Evolutionary conservation across 305 asterid species (phyloP).

Genomic region (Coffea humblotiana): DNA sequence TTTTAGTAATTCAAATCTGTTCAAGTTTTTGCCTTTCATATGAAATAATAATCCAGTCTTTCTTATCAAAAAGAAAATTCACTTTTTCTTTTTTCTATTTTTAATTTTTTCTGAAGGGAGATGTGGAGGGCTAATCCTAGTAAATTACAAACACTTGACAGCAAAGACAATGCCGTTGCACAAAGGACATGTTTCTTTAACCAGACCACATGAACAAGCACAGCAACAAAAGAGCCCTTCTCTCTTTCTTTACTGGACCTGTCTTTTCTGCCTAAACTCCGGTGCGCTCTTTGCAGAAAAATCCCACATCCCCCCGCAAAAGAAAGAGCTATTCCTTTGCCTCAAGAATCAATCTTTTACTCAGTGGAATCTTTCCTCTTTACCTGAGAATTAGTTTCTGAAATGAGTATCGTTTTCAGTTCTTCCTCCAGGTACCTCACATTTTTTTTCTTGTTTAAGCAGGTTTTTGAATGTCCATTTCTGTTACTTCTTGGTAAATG

Average conservation of each 20-base stretch:
- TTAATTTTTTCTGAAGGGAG: no score
- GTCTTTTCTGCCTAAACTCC: background rate
- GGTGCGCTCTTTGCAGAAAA: background rate
- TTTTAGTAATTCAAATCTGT: no score
- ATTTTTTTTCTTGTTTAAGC: background rate
- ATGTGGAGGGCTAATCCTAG: background rate
- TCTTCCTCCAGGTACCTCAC: constrained; percentile 1
- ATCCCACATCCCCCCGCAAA: background rate
- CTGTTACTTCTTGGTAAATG: background rate
- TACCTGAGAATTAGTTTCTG: background rate
- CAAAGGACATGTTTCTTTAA: no score
- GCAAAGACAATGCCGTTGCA: no score
- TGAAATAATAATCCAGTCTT: no score
- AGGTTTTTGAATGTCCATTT: background rate
- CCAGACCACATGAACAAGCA: background rate
- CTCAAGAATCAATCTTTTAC: background rate
- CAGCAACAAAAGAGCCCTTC: background rate
- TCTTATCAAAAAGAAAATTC: no score
- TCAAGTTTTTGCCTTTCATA: no score
- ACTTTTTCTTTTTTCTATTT: no score
- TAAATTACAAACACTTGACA: background rate
- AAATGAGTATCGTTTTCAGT: background rate
- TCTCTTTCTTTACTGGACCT: background rate
- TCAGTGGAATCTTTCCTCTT: background rate
- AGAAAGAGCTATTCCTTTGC: background rate